Evolutionary conservation across 345 rosid species (phyloP), one percentile per base, ranked within the genome.

Genomic region (Eucalyptus pumila): DNA sequence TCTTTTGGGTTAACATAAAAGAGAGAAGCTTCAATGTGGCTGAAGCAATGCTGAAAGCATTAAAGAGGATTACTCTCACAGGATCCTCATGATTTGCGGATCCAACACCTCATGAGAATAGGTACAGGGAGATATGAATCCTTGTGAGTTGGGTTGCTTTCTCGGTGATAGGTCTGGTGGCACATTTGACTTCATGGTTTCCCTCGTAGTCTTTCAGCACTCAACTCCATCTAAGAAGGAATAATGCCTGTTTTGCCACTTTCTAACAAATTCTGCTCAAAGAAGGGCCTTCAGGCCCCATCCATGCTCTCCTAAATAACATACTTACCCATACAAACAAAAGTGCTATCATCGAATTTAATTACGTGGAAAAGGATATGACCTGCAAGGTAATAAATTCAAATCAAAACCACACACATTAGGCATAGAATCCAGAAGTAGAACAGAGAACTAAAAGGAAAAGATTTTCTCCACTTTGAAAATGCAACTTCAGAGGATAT

Each of bases 351-450:
- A 1, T 49, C 26, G 6, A 76, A 42, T 85, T 87, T 56, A 49
- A 72, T 62, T 11, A 30, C 9, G 24, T 17, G 42, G 21, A 87
- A 96, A 96, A 96, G 98, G 99, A 97, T 97, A 97, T 97, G 99
- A 97, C 99, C 99, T 97, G 96, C 95, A 69, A 45, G 52, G 89
- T 44, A 87, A 60, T 44, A 62, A 34, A 80, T 37, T 24, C 48
- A 48, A 88, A 69, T 69, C 50, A 88, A 44, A 87, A 89, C 60
- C 83, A 27, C 11, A 37, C 40, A 15, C 86, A 14, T n/a, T n/a
- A 90, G 50, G 85, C 30, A 89, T 81, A 30, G 76, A 45, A 85
- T 87, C n/a, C 34, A 60, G 17, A 86, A 87, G 44, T 26, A 58
- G 40, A 86, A 48, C 17, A 30, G 48, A 40, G 65, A 50, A 86